A percentile compares a stretch with the other conserved stretches of the same genome.
These are phyloP conservation scores for Ziziphus jujuba DNA, from an alignment of 306 rosid genomes.

Conservation along the genomic window DNA sequence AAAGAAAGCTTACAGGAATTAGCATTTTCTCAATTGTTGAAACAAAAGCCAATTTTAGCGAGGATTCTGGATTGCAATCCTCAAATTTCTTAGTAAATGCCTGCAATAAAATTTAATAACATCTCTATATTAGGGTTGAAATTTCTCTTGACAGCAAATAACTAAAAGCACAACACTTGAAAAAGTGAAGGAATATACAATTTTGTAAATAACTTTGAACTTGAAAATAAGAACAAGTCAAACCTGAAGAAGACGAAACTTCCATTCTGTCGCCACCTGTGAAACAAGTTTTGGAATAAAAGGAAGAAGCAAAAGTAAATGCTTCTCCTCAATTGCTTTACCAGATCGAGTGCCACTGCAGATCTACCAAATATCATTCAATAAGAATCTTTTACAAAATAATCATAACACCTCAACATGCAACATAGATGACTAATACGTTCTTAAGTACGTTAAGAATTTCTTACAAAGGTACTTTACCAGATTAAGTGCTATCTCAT, in stretches of 20 bases:
- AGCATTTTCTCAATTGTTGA: slow-evolving; percentile 69
- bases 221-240: slow-evolving; percentile 18
- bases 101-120: slow-evolving; percentile 33
- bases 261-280: slow-evolving; percentile 49
- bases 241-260: slow-evolving; percentile 81
- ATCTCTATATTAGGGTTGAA: slow-evolving; percentile 17
- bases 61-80: slow-evolving; percentile 74
- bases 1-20: slow-evolving; percentile 59
- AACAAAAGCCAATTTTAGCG: slow-evolving; percentile 67
- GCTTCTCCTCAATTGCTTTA: slow-evolving; percentile 59
- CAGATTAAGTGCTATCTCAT: no score
- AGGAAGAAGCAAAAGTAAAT: slow-evolving; percentile 61
- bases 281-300: slow-evolving; percentile 73
- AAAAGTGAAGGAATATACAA: neutral
- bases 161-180: neutral
- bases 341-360: slow-evolving; percentile 40
- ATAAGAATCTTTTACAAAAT: neutral
- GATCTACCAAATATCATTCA: slow-evolving; percentile 35
- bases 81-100: slow-evolving; percentile 70
- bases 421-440: neutral
- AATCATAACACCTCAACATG: neutral
- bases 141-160: slow-evolving; percentile 16
- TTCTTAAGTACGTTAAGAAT: no score
- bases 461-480: no score
- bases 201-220: neutral